phyloP scores from a whole-genome alignment of 129 eudicot genomes.

The Saposhnikovia divaricata region DNA sequence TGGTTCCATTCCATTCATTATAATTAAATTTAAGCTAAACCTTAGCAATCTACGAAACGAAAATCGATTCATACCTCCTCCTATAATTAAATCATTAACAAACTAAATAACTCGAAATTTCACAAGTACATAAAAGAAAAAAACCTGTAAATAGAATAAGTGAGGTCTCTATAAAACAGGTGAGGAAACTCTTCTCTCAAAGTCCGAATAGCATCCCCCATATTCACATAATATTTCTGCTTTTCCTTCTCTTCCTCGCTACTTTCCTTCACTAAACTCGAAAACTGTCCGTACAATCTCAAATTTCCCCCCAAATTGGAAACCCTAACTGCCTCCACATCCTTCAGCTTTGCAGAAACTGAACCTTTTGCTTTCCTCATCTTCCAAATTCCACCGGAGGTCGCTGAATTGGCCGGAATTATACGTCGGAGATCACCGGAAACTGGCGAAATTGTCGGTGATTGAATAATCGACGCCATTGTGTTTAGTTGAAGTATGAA shows the following conservation, averaged over 20 bases:
- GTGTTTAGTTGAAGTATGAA: background rate
- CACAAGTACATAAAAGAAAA: background rate
- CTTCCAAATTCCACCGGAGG: background rate
- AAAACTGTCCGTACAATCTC: slow-evolving; percentile 31
- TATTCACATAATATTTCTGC: slow-evolving; percentile 64
- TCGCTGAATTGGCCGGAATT: slow-evolving; percentile 12
- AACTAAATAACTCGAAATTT: background rate
- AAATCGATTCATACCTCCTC: background rate
- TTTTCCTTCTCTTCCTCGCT: slow-evolving; percentile 63
- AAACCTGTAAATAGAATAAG: slow-evolving; percentile 68
- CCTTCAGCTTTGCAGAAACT: slow-evolving; percentile 47
- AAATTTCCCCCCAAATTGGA: slow-evolving; percentile 25
- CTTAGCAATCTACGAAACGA: too few relatives aligned
- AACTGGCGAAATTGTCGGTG: slow-evolving; percentile 23
- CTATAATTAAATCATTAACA: background rate
- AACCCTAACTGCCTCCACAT: slow-evolving; percentile 34
- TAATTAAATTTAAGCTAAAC: too few relatives aligned
- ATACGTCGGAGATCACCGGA: slow-evolving; percentile 13
- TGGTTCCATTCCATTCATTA: too few relatives aligned
- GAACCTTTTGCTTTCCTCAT: slow-evolving; percentile 17
- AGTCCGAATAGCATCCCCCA: slow-evolving; percentile 79
- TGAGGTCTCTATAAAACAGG: slow-evolving; percentile 50
- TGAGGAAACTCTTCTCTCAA: slow-evolving; percentile 70
- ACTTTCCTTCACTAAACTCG: slow-evolving; percentile 25
- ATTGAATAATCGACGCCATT: slow-evolving; percentile 21